Evolutionary conservation across 2,329 filamentous ascomycete genomes (phyloP), one percentile per base, ranked within the genome.

Genomic region (Thermoascus crustaceus): DNA sequence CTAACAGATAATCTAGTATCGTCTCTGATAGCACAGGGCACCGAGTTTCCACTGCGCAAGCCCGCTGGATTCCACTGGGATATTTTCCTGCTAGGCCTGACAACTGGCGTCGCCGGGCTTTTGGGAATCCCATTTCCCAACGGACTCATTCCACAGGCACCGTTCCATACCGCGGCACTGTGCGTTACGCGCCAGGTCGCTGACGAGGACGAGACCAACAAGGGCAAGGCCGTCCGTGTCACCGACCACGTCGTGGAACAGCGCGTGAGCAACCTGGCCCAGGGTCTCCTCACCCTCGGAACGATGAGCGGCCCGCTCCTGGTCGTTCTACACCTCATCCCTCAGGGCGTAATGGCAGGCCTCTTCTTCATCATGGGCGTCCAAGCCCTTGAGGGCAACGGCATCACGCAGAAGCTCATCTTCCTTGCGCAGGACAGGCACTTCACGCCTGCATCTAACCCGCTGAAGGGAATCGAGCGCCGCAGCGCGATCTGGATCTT

Each of bases 1-100:
- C 33, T 16, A 13, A 34, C 25, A 13, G 31, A 32, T 11, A 7
- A 11, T 3, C 7, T 41, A 84, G 83, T 88, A 2, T 88, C 83
- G 0, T 86, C 83, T 4, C 73, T 89, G 19, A 88, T 88, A 35
- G 82, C 83, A 7, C 84, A 89, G 54, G 85, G 83, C 32, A 87
- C 81, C 42, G 83, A 89, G 52, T 89, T 86, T 43, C 84, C 84
- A 1, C 75, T 89, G 7, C 72, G 75, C 14, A 89, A 89, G 52
- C 84, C 85, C 3, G 82, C 84, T 29, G 84, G 84, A 9, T 89
- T 89, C 53, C 84, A 89, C 61, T 89, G 84, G 84, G 84, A 89
- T 49, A 59, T 89, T 24, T 88, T 87, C 62, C 75, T 89, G 19
- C 76, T 89, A 1, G 85, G 85, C 4, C 64, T 85, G 18, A 88